Evolutionary conservation across 257 asterid species (phyloP), one percentile per base, ranked within the genome.

Genomic region (Solanum okadae): DNA sequence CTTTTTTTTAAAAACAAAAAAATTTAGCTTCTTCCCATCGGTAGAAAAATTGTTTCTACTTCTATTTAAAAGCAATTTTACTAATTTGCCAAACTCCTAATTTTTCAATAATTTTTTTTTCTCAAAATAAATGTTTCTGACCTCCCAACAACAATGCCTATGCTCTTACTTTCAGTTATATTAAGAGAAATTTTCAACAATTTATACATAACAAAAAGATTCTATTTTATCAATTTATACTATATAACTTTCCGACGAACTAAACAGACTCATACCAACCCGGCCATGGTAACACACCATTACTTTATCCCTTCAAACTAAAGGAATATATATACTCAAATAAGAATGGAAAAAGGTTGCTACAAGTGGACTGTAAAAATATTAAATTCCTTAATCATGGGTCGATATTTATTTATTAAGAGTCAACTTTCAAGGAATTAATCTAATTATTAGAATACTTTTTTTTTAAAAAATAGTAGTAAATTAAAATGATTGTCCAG

Each of bases 41-140:
- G 2, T 38, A 38, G 44, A 11, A 42, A 42, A 42, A 42, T 0
- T 42, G 6, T 44, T 44, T 44, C 2, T 44, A 11, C 16, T 12
- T 49, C 9, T 49, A 49, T 15, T 16, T 49, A 15, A 49, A 49
- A 49, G 1, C 0, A 49, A 5, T 49, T 15, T 49, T 49, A 15
- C 3, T 0, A 8, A 49, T 49, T 49, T 49, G 8, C 3, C 8
- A 49, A 49, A 49, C 23, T 16, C 8, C 61, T 52, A 52, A 52
- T 52, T 52, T 49, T 49, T 49, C 1, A 49, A 49, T 0, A 15
- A 49, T 3, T 15, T 49, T 15, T 49, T 6, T 49, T 6, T 2
- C 22, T 49, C 3, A 49, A 49, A 15, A 15, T 5, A 5, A 15
- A 3, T 6, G 0, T 0, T 52, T 1, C 0, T 52, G 10, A 0